These are phyloP conservation scores for Cyclotella sp. DNA, from an alignment of 108 stramenopile genomes.

Conservation along the genomic window DNA sequence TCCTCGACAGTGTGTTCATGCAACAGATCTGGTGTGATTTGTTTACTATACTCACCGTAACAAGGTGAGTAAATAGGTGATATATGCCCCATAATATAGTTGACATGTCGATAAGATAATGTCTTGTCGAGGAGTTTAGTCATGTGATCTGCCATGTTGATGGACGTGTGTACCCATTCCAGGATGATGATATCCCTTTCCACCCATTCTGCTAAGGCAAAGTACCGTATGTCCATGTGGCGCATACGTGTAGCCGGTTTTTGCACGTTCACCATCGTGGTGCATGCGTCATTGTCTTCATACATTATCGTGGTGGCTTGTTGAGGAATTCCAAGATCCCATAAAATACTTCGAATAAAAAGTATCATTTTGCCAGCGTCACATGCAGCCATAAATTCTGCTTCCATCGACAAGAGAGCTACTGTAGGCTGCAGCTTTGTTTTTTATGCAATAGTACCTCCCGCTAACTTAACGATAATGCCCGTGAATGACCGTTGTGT, in stretches of 20 bases:
- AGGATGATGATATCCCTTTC: background rate
- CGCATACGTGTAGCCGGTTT: no score
- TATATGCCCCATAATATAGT: background rate
- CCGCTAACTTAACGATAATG: background rate
- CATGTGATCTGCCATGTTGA: background rate
- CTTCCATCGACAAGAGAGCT: background rate
- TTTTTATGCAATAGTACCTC: background rate
- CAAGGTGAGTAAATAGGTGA: background rate
- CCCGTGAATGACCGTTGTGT: no score
- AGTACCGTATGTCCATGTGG: background rate
- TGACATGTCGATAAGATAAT: background rate
- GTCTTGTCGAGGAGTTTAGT: background rate
- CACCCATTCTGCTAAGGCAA: background rate
- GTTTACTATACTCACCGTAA: background rate
- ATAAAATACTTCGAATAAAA: no score
- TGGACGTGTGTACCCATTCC: background rate
- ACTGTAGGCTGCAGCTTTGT: background rate
- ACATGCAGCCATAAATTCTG: no score
- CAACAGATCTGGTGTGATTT: background rate
- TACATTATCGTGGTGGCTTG: no score
- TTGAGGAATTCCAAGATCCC: no score
- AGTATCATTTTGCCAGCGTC: no score
- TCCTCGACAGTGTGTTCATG: background rate
- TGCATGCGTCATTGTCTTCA: no score
- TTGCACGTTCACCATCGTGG: no score